Percentiles rank a stretch among this genome's conserved stretches.
phyloP scores from a whole-genome alignment of 495 filamentous ascomycete species.

The Neurospora sp. region DNA sequence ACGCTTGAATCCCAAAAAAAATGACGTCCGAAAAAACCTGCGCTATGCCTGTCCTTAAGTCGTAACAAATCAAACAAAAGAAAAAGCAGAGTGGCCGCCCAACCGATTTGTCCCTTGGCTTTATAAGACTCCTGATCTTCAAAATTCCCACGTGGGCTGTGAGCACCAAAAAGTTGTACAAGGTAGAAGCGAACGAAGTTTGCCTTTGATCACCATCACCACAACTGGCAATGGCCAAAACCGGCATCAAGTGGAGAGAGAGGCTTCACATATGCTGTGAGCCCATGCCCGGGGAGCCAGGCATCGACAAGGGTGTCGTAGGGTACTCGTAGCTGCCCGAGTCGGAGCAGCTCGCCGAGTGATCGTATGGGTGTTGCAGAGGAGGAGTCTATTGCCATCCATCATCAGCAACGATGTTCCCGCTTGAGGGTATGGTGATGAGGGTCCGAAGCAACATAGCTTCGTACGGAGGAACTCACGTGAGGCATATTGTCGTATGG shows the following conservation, averaged over 20 bases:
- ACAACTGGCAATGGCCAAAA: not conserved
- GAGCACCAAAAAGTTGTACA: not conserved
- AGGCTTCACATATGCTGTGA: constrained; percentile 19
- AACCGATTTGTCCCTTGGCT: not conserved
- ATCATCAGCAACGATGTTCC: constrained; percentile 39
- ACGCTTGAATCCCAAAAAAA: not conserved
- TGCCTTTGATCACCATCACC: not conserved
- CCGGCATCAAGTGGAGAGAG: not conserved
- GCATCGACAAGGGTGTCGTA: constrained; percentile 58
- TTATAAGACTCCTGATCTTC: not conserved
- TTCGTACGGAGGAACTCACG: constrained; percentile 44
- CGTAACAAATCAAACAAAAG: not conserved
- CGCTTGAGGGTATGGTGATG: constrained; percentile 24
- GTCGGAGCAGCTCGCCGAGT: constrained; percentile 55
- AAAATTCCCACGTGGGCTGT: not conserved
- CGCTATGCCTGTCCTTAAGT: constrained; percentile 3
- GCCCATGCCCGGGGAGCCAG: constrained; percentile 46
- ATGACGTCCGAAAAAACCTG: constrained; percentile 3
- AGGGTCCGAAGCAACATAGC: constrained; percentile 1
- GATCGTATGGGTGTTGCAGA: constrained; percentile 71
- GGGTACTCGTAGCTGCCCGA: constrained; percentile 49
- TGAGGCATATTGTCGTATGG: constrained; percentile 58
- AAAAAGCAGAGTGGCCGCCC: not conserved
- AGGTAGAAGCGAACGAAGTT: not conserved
- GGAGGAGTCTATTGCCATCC: constrained; percentile 63